A percentile compares a stretch with the other conserved stretches of the same genome.
Conservation (phyloP, 1,284 basidiomycete genomes). For the Moesziomyces aphidis region DNA sequence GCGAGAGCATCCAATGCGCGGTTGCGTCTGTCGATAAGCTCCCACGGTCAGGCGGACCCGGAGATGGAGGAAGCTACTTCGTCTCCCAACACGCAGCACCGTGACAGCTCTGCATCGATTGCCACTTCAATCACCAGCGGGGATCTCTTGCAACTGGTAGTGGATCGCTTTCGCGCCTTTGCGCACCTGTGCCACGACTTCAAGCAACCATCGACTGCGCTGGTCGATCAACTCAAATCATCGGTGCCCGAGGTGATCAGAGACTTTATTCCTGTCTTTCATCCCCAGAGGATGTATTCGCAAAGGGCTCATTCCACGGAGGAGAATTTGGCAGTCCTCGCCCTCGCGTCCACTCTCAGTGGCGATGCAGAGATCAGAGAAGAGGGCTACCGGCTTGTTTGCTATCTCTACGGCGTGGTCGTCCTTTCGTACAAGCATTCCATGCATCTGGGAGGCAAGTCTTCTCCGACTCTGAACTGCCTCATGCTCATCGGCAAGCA, state of each 20-base stretch:
- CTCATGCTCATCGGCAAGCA: constrained; percentile 26
- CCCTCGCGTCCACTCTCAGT: constrained; percentile 23
- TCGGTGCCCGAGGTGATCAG: constrained; percentile 21
- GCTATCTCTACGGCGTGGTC: constrained; percentile 35
- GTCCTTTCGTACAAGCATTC: constrained; percentile 34
- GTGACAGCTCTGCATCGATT: constrained; percentile 16
- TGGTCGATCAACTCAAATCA: constrained; percentile 21
- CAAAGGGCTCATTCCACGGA: constrained; percentile 27
- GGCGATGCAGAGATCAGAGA: constrained; percentile 14
- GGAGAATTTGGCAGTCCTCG: constrained; percentile 26
- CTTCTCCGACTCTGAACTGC: constrained; percentile 30
- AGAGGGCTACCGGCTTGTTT: constrained; percentile 26
- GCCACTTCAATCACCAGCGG: constrained; percentile 20
- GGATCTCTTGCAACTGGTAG: constrained; percentile 33
- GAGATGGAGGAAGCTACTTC: constrained; percentile 16
- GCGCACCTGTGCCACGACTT: constrained; percentile 35
- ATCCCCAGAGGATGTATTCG: constrained; percentile 34
- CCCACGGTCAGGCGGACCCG: constrained; percentile 1
- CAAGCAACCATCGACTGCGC: constrained; percentile 25
- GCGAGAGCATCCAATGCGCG: neutral
- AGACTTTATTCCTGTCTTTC: constrained; percentile 22
- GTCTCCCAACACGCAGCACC: constrained; percentile 14
- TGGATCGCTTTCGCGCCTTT: constrained; percentile 29
- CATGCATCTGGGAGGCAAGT: constrained; percentile 19
- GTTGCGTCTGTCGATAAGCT: neutral